phyloP scores from a whole-genome alignment of 1,139 yeast genomes.

The Scheffersomyces segobiensis region DNA sequence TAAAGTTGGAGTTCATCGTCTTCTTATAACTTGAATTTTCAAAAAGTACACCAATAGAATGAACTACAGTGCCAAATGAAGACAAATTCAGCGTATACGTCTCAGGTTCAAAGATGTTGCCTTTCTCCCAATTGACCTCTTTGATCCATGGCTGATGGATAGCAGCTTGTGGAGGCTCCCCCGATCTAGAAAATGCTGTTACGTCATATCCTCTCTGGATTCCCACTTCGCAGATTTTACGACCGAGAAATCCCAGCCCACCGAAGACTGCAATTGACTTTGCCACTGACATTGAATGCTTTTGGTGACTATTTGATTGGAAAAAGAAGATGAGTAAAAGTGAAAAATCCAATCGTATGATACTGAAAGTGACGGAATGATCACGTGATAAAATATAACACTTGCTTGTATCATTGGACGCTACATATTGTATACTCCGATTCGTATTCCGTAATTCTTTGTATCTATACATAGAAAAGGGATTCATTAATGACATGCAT shows the following conservation, averaged over 20 bases:
- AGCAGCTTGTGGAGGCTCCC: conserved; percentile 48
- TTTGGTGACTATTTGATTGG: background rate
- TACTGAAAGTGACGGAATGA: background rate
- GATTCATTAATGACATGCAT: too few relatives aligned
- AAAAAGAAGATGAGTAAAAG: background rate
- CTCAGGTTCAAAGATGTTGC: conserved; percentile 65
- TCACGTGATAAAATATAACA: background rate
- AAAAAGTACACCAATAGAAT: conserved; percentile 72
- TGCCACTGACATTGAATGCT: conserved; percentile 12
- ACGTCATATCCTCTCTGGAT: conserved; percentile 63
- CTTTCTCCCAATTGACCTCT: conserved; percentile 67
- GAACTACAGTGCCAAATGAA: conserved; percentile 71
- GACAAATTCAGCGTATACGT: conserved; percentile 50
- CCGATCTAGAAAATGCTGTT: conserved; percentile 61
- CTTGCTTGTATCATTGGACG: background rate
- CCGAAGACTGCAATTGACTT: conserved; percentile 70
- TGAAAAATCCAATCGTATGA: background rate
- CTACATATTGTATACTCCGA: background rate
- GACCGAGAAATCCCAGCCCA: conserved; percentile 81
- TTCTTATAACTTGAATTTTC: conserved; percentile 69
- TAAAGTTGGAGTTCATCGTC: conserved; percentile 44
- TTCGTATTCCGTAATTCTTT: too few relatives aligned
- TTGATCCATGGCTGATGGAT: conserved; percentile 46
- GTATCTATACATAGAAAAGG: too few relatives aligned
- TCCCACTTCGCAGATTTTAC: conserved; percentile 71